These are phyloP conservation scores for Trametes meyenii DNA, from an alignment of 768 basidiomycete genomes.

Conservation along the genomic window DNA sequence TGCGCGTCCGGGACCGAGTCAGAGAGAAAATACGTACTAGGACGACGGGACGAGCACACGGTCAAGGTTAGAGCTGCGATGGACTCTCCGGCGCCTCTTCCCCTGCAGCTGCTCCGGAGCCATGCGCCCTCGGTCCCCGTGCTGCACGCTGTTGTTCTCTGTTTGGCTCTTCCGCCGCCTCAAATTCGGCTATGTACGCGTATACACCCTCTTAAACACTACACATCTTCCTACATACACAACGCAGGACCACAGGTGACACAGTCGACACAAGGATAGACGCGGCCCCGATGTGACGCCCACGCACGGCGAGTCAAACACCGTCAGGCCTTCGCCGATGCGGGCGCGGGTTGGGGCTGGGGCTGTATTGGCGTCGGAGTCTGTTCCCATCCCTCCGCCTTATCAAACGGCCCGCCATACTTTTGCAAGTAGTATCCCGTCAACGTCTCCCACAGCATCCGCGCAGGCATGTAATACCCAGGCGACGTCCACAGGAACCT, in stretches of 20 bases:
- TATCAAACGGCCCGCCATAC: conserved; percentile 17
- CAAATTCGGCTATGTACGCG: conserved; percentile 1
- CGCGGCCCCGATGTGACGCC: no score
- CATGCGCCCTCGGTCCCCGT: background rate
- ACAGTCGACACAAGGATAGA: no score
- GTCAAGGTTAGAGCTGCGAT: background rate
- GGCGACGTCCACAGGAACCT: conserved; percentile 72
- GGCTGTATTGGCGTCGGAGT: background rate
- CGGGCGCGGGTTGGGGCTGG: background rate
- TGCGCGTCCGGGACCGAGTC: conserved; percentile 21
- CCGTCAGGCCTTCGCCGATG: conserved; percentile 13
- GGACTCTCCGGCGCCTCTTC: background rate
- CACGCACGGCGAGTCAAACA: background rate
- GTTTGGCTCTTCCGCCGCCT: conserved; percentile 7
- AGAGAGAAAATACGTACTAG: conserved; percentile 1
- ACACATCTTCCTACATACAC: background rate
- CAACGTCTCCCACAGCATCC: conserved; percentile 10
- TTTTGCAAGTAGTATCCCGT: background rate
- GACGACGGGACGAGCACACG: background rate
- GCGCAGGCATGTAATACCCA: conserved; percentile 55
- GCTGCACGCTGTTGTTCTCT: conserved; percentile 14
- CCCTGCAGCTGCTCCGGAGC: no score
- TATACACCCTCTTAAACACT: background rate
- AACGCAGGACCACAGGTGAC: no score
- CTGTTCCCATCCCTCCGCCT: background rate